Evolutionary conservation across 1,284 basidiomycete genomes (phyloP), one percentile per base, ranked within the genome.

Genomic region (Lentinula novae-zelandiae): DNA sequence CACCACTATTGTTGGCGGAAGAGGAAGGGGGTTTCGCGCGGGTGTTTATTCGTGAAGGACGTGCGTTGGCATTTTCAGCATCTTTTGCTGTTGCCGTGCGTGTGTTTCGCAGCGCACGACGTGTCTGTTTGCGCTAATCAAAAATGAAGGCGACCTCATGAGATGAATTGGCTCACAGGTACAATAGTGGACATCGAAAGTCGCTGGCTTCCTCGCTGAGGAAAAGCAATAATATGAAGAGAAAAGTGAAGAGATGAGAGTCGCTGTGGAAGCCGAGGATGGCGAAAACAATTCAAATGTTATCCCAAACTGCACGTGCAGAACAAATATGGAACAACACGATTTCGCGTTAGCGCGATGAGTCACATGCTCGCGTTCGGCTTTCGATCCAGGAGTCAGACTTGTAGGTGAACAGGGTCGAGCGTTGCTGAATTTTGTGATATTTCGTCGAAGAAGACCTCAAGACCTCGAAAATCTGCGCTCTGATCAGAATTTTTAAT

Each of bases 1-100:
- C 66, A 46, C 54, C 54, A 20, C 73, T 58, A 31, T 72, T 57
- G 31, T 75, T 60, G 70, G 75, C 69, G 58, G 76, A 73, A 9
- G 76, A 69, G 57, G 78, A 77, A 48, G 76, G 73, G 62, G 82
- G 82, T 75, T 88, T 89, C 70, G 81, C 74, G 69, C 86, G 85
- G 60, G 84, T 79, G 39, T 76, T 72, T 54, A 80, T 75, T 68
- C 83, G 75, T 62, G 79, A 76, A 50, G 79, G 79, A 62, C 83
- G 80, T 58, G 81, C 82, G 63, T 82, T 78, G 63, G 83, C 84
- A 72, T 86, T 89, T 78, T 87, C 85, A 67, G 77, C 82, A 69
- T 88, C 85, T 71, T 84, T 87, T 67, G 82, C 78, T 34, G 78
- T 74, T 49, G 76, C 70, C 9, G 79, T 76, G 62, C 82, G 81